phyloP scores from a whole-genome alignment of 805 yeast genomes.

The Priceomyces melissophilus region DNA sequence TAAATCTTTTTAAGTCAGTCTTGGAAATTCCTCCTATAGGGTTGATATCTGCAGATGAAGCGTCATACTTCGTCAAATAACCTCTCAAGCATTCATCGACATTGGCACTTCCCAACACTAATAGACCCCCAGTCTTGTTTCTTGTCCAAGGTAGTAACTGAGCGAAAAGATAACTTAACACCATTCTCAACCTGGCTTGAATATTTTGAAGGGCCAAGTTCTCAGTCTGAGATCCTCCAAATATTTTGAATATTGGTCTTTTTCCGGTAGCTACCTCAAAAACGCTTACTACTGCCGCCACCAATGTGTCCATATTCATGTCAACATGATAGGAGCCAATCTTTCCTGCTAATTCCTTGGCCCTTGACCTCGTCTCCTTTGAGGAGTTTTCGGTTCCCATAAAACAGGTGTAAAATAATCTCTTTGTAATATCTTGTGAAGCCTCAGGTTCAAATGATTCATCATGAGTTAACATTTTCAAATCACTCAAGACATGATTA shows the following conservation, averaged over 20 bases:
- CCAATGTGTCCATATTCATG: constrained; percentile 86
- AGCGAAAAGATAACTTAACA: constrained; percentile 87
- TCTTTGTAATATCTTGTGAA: constrained; percentile 72
- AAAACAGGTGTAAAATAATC: constrained; percentile 82
- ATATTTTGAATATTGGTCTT: constrained; percentile 80
- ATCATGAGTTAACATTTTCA: constrained; percentile 60
- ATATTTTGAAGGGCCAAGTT: constrained; percentile 94
- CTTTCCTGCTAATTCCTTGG: constrained; percentile 66
- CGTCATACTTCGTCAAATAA: constrained; percentile 92
- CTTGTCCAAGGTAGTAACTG: constrained; percentile 95
- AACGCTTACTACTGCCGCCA: constrained; percentile 65
- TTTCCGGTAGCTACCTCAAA: constrained; percentile 91
- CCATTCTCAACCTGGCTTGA: constrained; percentile 96
- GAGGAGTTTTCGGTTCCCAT: constrained; percentile 98
- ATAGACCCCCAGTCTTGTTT: constrained; percentile 67
- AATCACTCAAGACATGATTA: constrained; percentile 72
- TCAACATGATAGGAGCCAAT: constrained; percentile 91
- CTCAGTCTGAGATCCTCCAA: constrained; percentile 91
- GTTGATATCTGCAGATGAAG: constrained; percentile 94
- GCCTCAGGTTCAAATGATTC: constrained; percentile 60
- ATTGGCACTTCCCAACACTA: constrained; percentile 93
- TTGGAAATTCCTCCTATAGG: constrained; percentile 99
- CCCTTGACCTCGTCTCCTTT: constrained; percentile 76
- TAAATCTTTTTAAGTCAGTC: constrained; percentile 84
- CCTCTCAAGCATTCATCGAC: constrained; percentile 97